Conservation (phyloP, 139 green algal genomes). For the Chlorella sp. region DNA sequence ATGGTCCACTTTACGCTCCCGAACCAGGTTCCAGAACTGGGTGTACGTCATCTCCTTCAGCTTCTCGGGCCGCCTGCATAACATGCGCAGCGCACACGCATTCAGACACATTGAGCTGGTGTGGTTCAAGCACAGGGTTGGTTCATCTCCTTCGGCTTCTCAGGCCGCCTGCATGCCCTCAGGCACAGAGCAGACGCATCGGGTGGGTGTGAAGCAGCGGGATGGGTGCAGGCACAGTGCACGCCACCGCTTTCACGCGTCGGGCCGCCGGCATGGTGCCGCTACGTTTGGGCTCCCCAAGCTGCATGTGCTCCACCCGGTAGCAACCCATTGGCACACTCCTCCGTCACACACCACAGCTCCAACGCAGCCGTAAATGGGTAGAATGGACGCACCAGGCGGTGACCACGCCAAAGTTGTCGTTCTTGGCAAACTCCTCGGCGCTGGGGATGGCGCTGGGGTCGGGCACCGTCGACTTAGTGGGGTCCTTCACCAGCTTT, state of each 20-base stretch:
- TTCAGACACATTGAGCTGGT: no score
- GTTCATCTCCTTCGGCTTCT: constrained; percentile 63
- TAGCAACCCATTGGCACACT: no score
- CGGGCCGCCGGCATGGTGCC: no score
- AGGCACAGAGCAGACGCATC: no score
- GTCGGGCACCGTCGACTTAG: constrained; percentile 19
- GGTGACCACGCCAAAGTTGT: constrained; percentile 28
- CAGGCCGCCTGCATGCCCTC: constrained; percentile 38
- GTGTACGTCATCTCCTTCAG: constrained; percentile 83
- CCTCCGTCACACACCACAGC: no score
- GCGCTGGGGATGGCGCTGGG: constrained; percentile 14
- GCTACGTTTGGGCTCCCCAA: no score
- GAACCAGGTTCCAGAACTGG: constrained; percentile 83
- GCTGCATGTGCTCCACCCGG: no score
- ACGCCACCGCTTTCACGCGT: no score
- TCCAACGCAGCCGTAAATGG: no score
- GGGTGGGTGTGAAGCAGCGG: no score
- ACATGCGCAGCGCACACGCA: no score
- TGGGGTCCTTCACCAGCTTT: constrained; percentile 34
- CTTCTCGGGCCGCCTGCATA: constrained; percentile 48
- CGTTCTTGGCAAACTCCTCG: constrained; percentile 35
- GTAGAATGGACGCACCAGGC: constrained; percentile 27
- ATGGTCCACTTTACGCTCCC: constrained; percentile 73
- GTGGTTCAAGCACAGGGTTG: constrained; percentile 92
- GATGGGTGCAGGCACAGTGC: constrained; percentile 88